Conservation (phyloP, 306 rosid species). For the Pueraria montana region DNA sequence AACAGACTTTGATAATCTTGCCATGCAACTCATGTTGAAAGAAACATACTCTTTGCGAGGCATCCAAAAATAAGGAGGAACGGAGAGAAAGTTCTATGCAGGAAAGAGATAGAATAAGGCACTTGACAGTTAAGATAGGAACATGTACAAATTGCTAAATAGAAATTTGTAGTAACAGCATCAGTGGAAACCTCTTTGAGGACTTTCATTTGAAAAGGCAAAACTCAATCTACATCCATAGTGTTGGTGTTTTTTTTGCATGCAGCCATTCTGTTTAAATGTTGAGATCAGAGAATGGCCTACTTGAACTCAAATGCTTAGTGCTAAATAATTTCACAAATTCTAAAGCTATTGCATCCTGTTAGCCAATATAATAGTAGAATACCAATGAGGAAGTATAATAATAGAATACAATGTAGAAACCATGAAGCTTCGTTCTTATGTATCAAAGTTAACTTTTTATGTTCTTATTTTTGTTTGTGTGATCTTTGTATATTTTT, state of each 20-base stretch:
- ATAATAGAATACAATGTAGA: background rate
- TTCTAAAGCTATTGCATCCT: background rate
- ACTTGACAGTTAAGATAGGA: background rate
- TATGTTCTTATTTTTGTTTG: background rate
- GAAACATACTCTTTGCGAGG: background rate
- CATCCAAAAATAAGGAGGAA: background rate
- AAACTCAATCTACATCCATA: background rate
- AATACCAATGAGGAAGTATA: background rate
- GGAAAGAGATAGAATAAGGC: background rate
- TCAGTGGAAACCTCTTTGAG: too few species aligned
- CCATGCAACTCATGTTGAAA: background rate
- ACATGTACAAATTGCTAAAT: background rate
- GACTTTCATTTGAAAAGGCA: background rate
- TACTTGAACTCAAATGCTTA: background rate
- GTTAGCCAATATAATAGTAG: background rate
- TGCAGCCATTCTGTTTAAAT: background rate
- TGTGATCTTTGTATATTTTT: background rate
- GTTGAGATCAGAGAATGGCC: conserved; percentile 1
- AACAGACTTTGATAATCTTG: background rate
- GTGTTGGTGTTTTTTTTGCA: background rate
- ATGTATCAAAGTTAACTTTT: background rate
- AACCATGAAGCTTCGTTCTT: background rate
- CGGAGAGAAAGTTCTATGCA: background rate
- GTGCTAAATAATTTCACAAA: background rate
- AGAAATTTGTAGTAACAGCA: background rate